Conservation (phyloP, 1,139 yeast genomes). For the Yamadazyma blattariae region DNA sequence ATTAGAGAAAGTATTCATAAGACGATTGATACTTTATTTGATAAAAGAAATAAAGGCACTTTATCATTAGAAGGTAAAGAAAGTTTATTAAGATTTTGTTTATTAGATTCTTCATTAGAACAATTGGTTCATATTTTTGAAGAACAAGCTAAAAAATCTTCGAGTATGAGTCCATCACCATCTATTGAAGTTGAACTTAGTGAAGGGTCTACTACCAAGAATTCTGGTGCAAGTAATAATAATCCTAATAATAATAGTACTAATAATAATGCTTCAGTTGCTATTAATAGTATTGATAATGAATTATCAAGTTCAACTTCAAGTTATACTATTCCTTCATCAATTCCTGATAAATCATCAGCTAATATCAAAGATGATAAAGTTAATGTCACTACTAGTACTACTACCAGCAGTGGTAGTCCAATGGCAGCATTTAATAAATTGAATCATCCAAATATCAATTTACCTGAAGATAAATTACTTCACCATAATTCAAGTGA, state of each 20-base stretch:
- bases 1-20: constrained; percentile 41
- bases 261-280: not conserved
- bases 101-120: constrained; percentile 43
- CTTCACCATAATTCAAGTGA: constrained; percentile 52
- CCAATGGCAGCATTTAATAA: not conserved
- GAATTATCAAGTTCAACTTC: too few species aligned
- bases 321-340: not conserved
- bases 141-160: constrained; percentile 30
- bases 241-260: not conserved
- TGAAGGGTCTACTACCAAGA: not conserved
- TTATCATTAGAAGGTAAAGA: constrained; percentile 46
- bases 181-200: constrained; percentile 13
- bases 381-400: not conserved
- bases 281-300: too few species aligned
- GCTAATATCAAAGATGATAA: not conserved
- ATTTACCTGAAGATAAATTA: constrained; percentile 17
- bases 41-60: constrained; percentile 33
- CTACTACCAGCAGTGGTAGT: not conserved
- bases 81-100: constrained; percentile 39
- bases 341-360: constrained; percentile 1
- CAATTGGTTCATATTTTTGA: constrained; percentile 43
- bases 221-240: not conserved
- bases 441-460: constrained; percentile 9
- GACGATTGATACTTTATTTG: constrained; percentile 39
- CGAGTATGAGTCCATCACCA: constrained; percentile 23